These are phyloP conservation scores for Massarina eburnea DNA, from an alignment of 2,329 filamentous ascomycete genomes.

Conservation along the genomic window DNA sequence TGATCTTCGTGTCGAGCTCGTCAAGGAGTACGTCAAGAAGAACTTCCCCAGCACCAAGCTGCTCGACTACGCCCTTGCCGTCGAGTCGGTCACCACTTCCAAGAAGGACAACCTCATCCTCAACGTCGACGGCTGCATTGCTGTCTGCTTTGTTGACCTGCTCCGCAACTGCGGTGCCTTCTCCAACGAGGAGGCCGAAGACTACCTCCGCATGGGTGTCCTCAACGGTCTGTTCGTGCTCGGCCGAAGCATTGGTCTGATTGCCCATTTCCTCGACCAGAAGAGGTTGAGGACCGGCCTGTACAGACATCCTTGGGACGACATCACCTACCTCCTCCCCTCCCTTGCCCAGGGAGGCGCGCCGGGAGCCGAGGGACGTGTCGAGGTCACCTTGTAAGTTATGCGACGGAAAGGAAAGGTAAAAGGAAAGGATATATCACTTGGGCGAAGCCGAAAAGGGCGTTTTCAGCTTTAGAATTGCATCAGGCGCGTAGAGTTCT, in stretches of 20 bases:
- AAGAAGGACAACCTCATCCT: conserved; percentile 99
- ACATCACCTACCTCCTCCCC: conserved; percentile 46
- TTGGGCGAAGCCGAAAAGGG: conserved; percentile 24
- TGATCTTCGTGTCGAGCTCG: conserved; percentile 97
- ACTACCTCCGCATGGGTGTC: conserved; percentile 98
- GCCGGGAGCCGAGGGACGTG: conserved; percentile 45
- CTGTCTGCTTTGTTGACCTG: conserved; percentile 97
- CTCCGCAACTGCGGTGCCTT: conserved; percentile 98
- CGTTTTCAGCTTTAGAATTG: conserved; percentile 25
- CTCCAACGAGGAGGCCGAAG: conserved; percentile 92
- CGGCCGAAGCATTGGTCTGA: conserved; percentile 94
- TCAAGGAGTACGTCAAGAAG: conserved; percentile 97
- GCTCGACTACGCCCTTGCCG: conserved; percentile 96
- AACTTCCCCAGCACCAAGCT: conserved; percentile 98
- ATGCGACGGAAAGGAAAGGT: conserved; percentile 10
- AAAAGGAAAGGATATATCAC: conserved; percentile 31
- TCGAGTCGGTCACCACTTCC: conserved; percentile 96
- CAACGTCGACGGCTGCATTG: conserved; percentile 97
- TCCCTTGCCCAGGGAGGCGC: conserved; percentile 39
- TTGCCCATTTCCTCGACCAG: conserved; percentile 99
- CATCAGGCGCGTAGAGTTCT: conserved; percentile 24
- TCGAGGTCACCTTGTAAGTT: conserved; percentile 44
- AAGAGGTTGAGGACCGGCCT: conserved; percentile 98
- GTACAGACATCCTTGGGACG: conserved; percentile 92
- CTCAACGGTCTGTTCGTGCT: conserved; percentile 99